These are phyloP conservation scores for Rhodotorula sp. DNA, from an alignment of 1,284 basidiomycete species.

Conservation along the genomic window DNA sequence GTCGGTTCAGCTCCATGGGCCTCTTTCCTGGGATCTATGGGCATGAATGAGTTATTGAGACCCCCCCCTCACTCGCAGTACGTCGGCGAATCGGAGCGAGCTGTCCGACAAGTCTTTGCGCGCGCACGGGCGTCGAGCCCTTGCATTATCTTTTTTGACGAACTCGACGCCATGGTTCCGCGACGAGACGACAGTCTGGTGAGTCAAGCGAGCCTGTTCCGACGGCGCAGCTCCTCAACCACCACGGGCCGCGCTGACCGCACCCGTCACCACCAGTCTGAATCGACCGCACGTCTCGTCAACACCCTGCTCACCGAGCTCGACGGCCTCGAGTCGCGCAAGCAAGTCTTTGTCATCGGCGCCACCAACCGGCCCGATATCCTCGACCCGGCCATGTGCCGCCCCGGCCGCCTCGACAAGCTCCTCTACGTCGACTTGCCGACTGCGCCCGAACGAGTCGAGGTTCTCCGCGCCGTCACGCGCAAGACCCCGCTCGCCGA, in stretches of 20 bases:
- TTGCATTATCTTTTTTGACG: constrained; percentile 93
- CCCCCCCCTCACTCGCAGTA: constrained; percentile 60
- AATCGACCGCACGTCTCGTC: constrained; percentile 93
- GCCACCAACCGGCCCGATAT: constrained; percentile 99
- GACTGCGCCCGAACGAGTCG: constrained; percentile 68
- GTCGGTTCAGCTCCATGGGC: background rate
- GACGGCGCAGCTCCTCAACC: background rate
- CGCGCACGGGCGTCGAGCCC: constrained; percentile 81
- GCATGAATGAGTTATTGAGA: background rate
- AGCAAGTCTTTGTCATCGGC: constrained; percentile 90
- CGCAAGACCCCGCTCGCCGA: constrained; percentile 67
- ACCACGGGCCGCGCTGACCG: background rate
- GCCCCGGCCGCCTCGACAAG: constrained; percentile 93
- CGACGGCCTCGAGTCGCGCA: constrained; percentile 86
- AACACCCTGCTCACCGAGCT: constrained; percentile 96
- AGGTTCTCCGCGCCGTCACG: constrained; percentile 76
- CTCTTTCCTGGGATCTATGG: background rate
- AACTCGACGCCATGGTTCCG: constrained; percentile 93
- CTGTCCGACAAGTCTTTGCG: constrained; percentile 89
- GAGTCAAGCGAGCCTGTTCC: constrained; percentile 44
- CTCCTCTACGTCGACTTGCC: constrained; percentile 94
- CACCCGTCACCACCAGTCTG: constrained; percentile 61
- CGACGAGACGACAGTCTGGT: constrained; percentile 86
- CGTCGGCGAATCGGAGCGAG: constrained; percentile 93
- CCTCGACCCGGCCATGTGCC: constrained; percentile 98